A percentile compares a stretch with the other conserved stretches of the same genome.
These are phyloP conservation scores for Cotoneaster glaucophyllus DNA, from an alignment of 306 rosid genomes.

Conservation along the genomic window DNA sequence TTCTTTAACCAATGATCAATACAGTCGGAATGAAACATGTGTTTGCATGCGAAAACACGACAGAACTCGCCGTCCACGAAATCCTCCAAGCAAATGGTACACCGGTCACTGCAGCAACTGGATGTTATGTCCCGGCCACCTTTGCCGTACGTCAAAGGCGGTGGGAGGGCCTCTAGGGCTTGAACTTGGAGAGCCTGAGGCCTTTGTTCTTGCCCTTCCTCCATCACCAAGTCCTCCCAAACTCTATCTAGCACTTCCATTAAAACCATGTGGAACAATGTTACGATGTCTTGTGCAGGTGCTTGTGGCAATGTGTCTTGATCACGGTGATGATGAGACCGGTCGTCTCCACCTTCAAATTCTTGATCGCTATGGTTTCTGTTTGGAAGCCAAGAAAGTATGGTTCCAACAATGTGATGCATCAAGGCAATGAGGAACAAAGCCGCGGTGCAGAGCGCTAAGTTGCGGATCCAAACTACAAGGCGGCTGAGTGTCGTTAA, in stretches of 20 bases:
- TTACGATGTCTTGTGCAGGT: not conserved
- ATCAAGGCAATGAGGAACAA: constrained; percentile 3
- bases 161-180: not conserved
- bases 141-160: not conserved
- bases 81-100: constrained; percentile 14
- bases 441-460: not conserved
- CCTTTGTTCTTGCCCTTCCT: constrained; percentile 1
- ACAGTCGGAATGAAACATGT: constrained; percentile 3
- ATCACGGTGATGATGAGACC: not conserved
- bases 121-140: not conserved
- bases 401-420: not conserved
- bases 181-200: not conserved
- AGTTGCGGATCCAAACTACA: not conserved
- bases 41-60: constrained; percentile 3
- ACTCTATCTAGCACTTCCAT: constrained; percentile 7
- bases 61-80: constrained; percentile 1
- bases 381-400: constrained; percentile 7
- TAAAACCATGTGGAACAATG: constrained; percentile 3
- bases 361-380: not conserved
- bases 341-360: not conserved
- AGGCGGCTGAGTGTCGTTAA: not conserved
- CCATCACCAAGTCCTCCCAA: constrained; percentile 11
- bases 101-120: not conserved
- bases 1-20: constrained; percentile 5
- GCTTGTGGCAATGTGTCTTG: not conserved